Base-by-base conservation (phyloP, 345 rosid species). In the Brassica rapa region DNA sequence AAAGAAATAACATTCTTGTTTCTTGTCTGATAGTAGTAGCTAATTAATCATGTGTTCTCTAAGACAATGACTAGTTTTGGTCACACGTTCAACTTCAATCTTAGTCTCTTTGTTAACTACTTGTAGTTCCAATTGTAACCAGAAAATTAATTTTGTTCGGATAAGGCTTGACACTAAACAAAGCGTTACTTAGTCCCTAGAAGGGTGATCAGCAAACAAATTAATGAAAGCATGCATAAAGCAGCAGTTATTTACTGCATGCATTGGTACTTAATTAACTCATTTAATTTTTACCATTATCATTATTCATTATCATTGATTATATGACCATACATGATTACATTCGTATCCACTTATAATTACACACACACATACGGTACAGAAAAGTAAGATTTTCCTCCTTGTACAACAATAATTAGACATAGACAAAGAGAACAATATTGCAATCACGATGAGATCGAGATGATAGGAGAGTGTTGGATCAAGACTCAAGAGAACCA, bases 401-500 rank as follows among this genome's bases (percentile, higher is more conserved):
- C 6, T 43, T 3, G 8, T 35, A 19, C 60, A 59, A 77, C 23
- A 46, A 49, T 51, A 71, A 24, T 9, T 70, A 60, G 37, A 63
- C n/a, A 5, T 70, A 68, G 51, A 63, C 6, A 51, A 14, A 23
- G 49, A 60, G 15, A 24, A 70, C 46, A 27, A 64, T 64, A 2
- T 24, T 25, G 61, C 4, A 8, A 21, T n/a, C 65, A 65, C 25
- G 46, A 23, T 57, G 60, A 59, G 72, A 67, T 67, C 3, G 57
- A 77, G 57, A 51, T 62, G 25, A 12, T 21, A 19, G 4, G 11
- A 24, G 10, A 60, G 27, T 33, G 32, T 7, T 7, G 56, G 59
- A 32, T 80, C 55, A 80, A 19, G 19, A 19, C n/a, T 19, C 19
- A 19, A 14, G 79, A 69, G 72, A 80, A 80, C 83, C 83, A 80